Conservation (phyloP, 495 filamentous ascomycete species). For the Xylaria cubensis region DNA sequence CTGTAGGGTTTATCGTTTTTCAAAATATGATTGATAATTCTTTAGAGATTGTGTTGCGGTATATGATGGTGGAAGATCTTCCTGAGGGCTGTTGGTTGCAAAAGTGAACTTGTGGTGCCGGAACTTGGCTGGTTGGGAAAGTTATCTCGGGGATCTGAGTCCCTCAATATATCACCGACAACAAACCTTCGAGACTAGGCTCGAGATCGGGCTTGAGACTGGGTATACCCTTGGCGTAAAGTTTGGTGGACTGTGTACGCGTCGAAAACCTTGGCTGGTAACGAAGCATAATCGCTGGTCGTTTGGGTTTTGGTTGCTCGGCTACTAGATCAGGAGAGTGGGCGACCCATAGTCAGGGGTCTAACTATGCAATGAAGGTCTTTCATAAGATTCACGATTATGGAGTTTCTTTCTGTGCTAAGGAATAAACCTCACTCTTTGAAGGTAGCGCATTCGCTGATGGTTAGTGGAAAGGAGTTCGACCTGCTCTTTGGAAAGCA, state of each 20-base stretch:
- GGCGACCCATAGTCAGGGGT: background rate
- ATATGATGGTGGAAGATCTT: background rate
- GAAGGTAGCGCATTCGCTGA: background rate
- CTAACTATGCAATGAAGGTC: background rate
- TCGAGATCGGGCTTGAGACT: too few species aligned
- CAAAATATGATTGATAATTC: background rate
- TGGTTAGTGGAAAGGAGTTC: background rate
- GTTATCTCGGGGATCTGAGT: background rate
- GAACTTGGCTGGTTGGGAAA: background rate
- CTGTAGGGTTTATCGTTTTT: background rate
- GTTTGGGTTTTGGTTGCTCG: background rate
- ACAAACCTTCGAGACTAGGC: background rate
- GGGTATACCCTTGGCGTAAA: background rate
- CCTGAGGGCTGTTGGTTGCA: background rate
- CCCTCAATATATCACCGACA: background rate
- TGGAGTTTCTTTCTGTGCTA: background rate
- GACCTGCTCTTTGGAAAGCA: background rate
- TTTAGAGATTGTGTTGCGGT: background rate
- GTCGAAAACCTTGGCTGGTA: background rate
- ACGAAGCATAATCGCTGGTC: background rate
- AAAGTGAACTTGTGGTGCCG: background rate
- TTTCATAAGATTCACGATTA: background rate
- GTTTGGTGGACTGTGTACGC: background rate
- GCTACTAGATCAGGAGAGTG: background rate
- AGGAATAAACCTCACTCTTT: background rate